These are phyloP conservation scores for Diaporthe velutina DNA, from an alignment of 2,329 filamentous ascomycete species.

Conservation along the genomic window DNA sequence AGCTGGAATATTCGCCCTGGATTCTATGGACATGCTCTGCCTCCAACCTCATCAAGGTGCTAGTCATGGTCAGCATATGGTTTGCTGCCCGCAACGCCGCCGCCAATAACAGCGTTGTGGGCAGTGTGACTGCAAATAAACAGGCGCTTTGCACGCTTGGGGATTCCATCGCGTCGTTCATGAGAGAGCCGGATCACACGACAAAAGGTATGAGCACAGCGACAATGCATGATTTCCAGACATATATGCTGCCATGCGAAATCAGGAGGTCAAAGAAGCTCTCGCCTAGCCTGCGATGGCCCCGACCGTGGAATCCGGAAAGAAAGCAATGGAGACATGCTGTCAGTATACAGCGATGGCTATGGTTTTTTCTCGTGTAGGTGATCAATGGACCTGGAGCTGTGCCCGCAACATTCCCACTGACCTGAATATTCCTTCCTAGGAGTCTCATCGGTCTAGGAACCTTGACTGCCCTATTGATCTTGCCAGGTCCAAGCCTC, in stretches of 20 bases:
- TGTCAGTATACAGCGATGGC: not conserved
- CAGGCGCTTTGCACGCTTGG: slow-evolving; percentile 43
- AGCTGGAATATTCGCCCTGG: slow-evolving; percentile 44
- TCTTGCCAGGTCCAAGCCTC: slow-evolving; percentile 24
- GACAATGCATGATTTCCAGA: not conserved
- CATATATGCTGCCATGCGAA: not conserved
- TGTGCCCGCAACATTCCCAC: too few species aligned
- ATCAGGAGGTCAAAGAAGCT: slow-evolving; percentile 26
- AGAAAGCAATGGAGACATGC: not conserved
- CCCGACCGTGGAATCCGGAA: not conserved
- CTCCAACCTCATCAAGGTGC: slow-evolving; percentile 43
- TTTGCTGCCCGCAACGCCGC: slow-evolving; percentile 30
- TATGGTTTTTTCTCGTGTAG: not conserved
- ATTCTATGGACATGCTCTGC: slow-evolving; percentile 42
- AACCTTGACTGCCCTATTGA: not conserved
- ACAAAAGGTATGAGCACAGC: not conserved
- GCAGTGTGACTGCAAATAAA: not conserved
- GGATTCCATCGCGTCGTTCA: slow-evolving; percentile 25
- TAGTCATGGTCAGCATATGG: slow-evolving; percentile 41
- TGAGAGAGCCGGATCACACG: not conserved
- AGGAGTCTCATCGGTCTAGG: not conserved
- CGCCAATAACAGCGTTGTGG: not conserved
- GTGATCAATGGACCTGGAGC: too few species aligned
- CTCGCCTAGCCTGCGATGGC: not conserved
- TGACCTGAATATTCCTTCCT: not conserved